Percentiles rank a stretch among this genome's conserved stretches.
These are phyloP conservation scores for Pseudogymnoascus sp. DNA, from an alignment of 2,329 filamentous ascomycete genomes.

Conservation along the genomic window DNA sequence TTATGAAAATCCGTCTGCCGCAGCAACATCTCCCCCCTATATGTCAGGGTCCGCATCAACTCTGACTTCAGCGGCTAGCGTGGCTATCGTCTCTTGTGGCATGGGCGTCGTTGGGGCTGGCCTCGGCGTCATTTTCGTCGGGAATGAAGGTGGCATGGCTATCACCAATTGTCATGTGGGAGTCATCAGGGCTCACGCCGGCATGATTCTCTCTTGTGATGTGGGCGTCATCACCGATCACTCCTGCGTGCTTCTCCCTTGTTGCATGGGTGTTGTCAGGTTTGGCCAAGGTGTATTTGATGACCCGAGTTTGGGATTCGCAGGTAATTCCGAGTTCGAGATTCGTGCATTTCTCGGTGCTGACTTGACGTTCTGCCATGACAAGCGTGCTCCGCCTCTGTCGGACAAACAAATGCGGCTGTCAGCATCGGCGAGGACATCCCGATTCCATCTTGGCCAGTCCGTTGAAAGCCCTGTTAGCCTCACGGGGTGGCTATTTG, in stretches of 20 bases:
- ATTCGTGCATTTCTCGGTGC: background rate
- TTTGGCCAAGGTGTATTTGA: background rate
- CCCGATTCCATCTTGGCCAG: background rate
- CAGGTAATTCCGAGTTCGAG: background rate
- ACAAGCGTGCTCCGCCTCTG: background rate
- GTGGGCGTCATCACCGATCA: background rate
- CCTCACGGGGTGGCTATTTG: background rate
- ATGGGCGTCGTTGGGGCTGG: background rate
- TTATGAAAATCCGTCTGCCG: background rate
- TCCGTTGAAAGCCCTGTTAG: background rate
- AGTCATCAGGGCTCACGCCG: background rate
- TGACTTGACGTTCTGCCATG: background rate
- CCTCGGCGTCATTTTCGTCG: background rate
- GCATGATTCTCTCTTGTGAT: background rate
- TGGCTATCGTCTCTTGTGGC: background rate
- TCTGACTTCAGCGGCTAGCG: background rate
- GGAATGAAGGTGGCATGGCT: background rate
- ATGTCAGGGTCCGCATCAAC: background rate
- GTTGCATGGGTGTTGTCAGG: background rate
- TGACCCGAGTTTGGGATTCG: background rate
- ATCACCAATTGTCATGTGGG: background rate
- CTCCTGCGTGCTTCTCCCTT: background rate
- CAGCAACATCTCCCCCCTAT: background rate
- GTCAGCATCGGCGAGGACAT: background rate
- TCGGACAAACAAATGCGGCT: background rate